A percentile compares a stretch with the other conserved stretches of the same genome.
Evolutionary conservation across 1,284 basidiomycete genomes (phyloP).

Genomic region (Phylloporus gajari): DNA sequence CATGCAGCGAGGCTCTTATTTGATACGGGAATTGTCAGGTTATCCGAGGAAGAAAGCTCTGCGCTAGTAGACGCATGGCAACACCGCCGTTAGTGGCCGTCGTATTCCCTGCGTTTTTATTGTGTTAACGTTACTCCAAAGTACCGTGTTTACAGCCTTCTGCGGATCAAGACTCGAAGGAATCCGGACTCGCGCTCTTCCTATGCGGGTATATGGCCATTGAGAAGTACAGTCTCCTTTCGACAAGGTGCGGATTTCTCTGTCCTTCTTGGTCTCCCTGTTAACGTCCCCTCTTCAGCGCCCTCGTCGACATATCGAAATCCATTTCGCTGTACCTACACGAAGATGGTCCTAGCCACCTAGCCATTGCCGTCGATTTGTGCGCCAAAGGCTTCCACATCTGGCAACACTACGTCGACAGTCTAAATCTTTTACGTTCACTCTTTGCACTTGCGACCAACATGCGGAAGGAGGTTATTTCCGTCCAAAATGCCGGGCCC

Average conservation of each 20-base stretch:
- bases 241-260: slow-evolving; percentile 64
- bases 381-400: slow-evolving; percentile 90
- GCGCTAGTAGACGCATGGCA: slow-evolving; percentile 75
- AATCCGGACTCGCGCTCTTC: slow-evolving; percentile 76
- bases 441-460: slow-evolving; percentile 86
- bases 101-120: background rate
- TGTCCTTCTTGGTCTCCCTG: too few species aligned
- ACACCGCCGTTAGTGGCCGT: slow-evolving; percentile 62
- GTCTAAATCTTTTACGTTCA: slow-evolving; percentile 87
- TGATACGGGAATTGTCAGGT: slow-evolving; percentile 72
- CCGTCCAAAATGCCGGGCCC: slow-evolving; percentile 66
- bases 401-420: slow-evolving; percentile 95
- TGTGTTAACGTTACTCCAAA: slow-evolving; percentile 24
- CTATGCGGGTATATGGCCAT: slow-evolving; percentile 87
- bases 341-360: slow-evolving; percentile 71
- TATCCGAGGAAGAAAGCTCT: slow-evolving; percentile 75
- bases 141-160: slow-evolving; percentile 78
- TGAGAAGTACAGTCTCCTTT: slow-evolving; percentile 82
- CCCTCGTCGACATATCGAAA: slow-evolving; percentile 84
- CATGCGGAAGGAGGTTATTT: slow-evolving; percentile 74
- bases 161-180: slow-evolving; percentile 61
- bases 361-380: slow-evolving; percentile 87
- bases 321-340: slow-evolving; percentile 84
- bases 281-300: slow-evolving; percentile 54
- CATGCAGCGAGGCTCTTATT: slow-evolving; percentile 81